Conservation (phyloP, 2,329 filamentous ascomycete genomes). For the Exophiala alcalophila region DNA sequence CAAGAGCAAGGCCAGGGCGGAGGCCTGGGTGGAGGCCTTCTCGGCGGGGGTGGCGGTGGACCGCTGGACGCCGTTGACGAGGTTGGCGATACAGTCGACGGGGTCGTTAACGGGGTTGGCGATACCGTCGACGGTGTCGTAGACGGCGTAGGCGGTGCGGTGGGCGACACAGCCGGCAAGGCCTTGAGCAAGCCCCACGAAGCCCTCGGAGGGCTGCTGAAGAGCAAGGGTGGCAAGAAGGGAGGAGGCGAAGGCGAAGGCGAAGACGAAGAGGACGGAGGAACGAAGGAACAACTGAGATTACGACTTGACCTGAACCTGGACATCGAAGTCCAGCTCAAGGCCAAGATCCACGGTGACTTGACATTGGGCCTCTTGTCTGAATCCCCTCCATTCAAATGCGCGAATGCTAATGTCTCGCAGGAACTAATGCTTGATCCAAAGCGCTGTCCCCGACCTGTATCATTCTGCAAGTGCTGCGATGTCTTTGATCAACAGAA, state of each 20-base stretch:
- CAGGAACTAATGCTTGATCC: conserved; percentile 28
- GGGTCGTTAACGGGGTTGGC: conserved; percentile 57
- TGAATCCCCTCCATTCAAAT: conserved; percentile 29
- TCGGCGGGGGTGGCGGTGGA: too few species aligned
- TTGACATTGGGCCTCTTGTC: conserved; percentile 54
- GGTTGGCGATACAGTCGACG: conserved; percentile 53
- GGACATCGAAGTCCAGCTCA: conserved; percentile 61
- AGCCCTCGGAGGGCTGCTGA: conserved; percentile 38
- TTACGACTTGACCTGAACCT: conserved; percentile 59
- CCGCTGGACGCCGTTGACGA: conserved; percentile 58
- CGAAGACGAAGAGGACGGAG: conserved; percentile 18
- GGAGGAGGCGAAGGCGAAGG: conserved; percentile 54
- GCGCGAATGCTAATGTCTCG: conserved; percentile 24
- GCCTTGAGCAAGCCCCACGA: conserved; percentile 43
- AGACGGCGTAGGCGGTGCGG: conserved; percentile 50
- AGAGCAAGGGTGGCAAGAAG: conserved; percentile 23
- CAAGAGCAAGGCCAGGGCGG: conserved; percentile 43
- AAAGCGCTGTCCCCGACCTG: neutral
- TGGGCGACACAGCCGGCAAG: conserved; percentile 53
- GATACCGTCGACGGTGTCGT: conserved; percentile 47
- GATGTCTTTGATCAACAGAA: neutral
- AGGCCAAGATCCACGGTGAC: conserved; percentile 64
- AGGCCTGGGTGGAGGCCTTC: conserved; percentile 32
- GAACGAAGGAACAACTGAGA: conserved; percentile 44
- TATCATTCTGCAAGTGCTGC: conserved; percentile 1